Evolutionary conservation across 2,329 filamentous ascomycete species (phyloP).

Genomic region (Xenosphaeropsis pyriputrescens): DNA sequence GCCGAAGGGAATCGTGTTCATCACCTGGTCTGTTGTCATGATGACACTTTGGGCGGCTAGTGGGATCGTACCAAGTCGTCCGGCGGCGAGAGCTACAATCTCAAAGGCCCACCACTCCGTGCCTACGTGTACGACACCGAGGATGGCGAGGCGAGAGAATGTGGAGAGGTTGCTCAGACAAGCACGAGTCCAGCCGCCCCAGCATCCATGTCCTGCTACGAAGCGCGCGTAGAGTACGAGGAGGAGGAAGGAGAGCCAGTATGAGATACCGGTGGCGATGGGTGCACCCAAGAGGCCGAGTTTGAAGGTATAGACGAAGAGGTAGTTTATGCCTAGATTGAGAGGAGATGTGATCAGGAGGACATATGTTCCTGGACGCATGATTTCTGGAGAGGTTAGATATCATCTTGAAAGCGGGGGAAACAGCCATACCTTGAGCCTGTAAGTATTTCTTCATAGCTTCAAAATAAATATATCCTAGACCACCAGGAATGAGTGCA

Average conservation of each 20-base stretch:
- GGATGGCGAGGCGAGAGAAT: slow-evolving; percentile 59
- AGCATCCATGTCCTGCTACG: slow-evolving; percentile 58
- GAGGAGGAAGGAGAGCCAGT: slow-evolving; percentile 71
- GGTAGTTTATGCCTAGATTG: slow-evolving; percentile 66
- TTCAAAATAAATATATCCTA: slow-evolving; percentile 84
- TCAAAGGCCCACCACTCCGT: slow-evolving; percentile 95
- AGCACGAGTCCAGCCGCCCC: slow-evolving; percentile 57
- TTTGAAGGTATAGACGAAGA: slow-evolving; percentile 59
- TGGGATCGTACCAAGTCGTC: slow-evolving; percentile 62
- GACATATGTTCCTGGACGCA: slow-evolving; percentile 69
- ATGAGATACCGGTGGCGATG: slow-evolving; percentile 68
- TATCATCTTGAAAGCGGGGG: slow-evolving; percentile 12
- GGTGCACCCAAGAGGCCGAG: slow-evolving; percentile 68
- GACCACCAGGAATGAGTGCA: slow-evolving; percentile 61
- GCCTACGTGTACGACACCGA: slow-evolving; percentile 72
- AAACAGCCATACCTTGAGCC: slow-evolving; percentile 58
- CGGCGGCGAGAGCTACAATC: slow-evolving; percentile 73
- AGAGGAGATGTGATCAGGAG: slow-evolving; percentile 70
- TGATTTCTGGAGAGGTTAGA: slow-evolving; percentile 32
- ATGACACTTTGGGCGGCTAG: slow-evolving; percentile 77
- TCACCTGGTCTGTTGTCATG: slow-evolving; percentile 77
- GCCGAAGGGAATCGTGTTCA: slow-evolving; percentile 71
- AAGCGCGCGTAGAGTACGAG: slow-evolving; percentile 61
- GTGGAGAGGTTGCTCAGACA: slow-evolving; percentile 52
- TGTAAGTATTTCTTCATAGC: slow-evolving; percentile 77